phyloP scores from a whole-genome alignment of 768 basidiomycete genomes.

The Suillus bovinus region DNA sequence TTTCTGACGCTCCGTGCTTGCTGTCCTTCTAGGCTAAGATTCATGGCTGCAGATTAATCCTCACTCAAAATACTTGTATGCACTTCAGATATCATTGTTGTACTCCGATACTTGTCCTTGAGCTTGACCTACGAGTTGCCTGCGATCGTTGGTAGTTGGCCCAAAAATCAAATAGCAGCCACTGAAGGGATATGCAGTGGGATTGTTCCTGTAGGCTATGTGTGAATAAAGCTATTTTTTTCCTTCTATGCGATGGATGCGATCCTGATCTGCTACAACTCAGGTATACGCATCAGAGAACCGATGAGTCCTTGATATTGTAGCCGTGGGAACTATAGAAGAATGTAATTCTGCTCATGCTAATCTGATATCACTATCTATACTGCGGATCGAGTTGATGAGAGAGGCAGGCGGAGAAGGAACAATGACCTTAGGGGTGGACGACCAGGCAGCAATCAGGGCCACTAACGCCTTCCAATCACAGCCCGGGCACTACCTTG shows the following conservation, averaged over 20 bases:
- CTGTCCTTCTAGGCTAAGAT: background rate
- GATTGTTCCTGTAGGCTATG: background rate
- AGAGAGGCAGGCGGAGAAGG: too few species aligned
- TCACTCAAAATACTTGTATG: background rate
- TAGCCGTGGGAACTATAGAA: too few species aligned
- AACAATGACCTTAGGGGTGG: too few species aligned
- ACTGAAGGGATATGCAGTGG: background rate
- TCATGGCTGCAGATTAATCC: background rate
- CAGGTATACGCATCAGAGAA: too few species aligned
- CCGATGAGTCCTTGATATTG: too few species aligned
- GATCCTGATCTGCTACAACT: background rate
- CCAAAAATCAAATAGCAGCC: background rate
- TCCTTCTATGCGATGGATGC: background rate
- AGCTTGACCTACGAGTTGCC: background rate
- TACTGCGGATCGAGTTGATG: too few species aligned
- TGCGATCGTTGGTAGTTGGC: background rate
- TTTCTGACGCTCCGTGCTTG: background rate
- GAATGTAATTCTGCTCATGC: too few species aligned
- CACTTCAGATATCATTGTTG: conserved; percentile 1
- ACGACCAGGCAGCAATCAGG: too few species aligned
- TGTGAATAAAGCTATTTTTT: background rate
- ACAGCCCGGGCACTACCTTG: too few species aligned
- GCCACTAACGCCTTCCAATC: too few species aligned
- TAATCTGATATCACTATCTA: too few species aligned
- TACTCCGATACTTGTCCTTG: background rate